These are phyloP conservation scores for Tolypocladium paradoxum DNA, from an alignment of 2,329 filamentous ascomycete species.

Conservation along the genomic window DNA sequence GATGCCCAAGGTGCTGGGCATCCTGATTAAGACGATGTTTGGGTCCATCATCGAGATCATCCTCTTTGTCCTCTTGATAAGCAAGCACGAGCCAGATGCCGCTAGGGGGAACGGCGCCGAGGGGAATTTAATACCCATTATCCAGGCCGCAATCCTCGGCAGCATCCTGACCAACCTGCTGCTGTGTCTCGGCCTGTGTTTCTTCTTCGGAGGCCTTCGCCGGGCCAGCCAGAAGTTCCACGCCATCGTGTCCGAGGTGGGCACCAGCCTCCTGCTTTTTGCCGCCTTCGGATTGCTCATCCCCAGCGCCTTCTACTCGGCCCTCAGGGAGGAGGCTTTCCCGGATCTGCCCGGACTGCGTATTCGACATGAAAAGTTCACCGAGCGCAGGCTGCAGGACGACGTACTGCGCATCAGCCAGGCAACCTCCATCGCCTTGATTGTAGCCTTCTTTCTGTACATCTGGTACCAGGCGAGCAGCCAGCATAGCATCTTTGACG, in stretches of 20 bases:
- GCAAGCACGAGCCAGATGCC: constrained; percentile 18
- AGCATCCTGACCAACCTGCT: constrained; percentile 56
- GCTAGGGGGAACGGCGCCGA: constrained; percentile 12
- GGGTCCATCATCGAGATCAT: constrained; percentile 48
- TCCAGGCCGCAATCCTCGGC: constrained; percentile 58
- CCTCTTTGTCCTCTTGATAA: constrained; percentile 53
- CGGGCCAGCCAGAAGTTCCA: constrained; percentile 52
- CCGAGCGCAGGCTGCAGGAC: too few species aligned
- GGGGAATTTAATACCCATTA: constrained; percentile 40
- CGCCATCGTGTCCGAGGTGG: constrained; percentile 55
- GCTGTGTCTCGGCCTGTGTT: constrained; percentile 57
- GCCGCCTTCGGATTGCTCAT: constrained; percentile 22
- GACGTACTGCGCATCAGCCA: too few species aligned
- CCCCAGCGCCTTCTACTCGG: constrained; percentile 24
- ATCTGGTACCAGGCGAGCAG: constrained; percentile 47
- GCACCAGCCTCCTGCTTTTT: constrained; percentile 50
- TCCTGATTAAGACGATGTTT: constrained; percentile 39
- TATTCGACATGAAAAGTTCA: too few species aligned
- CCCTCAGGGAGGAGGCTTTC: constrained; percentile 13
- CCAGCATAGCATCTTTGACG: constrained; percentile 51
- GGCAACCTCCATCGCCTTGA: too few species aligned
- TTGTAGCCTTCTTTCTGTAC: too few species aligned
- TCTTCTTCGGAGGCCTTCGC: constrained; percentile 52
- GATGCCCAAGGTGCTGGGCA: constrained; percentile 49
- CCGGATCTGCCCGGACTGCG: too few species aligned